Conservation (phyloP, 371 early-diverging fungal species). For the Coemansia sp. region DNA sequence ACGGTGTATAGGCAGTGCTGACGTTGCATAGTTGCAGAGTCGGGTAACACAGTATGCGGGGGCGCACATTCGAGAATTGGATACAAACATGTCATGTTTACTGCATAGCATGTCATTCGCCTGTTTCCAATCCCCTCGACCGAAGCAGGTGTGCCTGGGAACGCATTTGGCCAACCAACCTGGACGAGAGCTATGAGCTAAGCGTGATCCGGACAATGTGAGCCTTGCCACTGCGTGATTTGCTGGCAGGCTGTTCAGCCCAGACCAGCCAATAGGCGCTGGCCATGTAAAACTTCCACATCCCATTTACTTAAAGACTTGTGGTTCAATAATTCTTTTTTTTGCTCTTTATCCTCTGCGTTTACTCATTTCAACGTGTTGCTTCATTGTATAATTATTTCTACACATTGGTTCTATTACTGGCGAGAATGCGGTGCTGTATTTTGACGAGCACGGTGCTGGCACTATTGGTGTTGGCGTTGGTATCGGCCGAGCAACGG, state of each 20-base stretch:
- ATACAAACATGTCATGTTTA: background rate
- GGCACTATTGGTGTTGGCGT: constrained; percentile 24
- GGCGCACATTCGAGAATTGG: background rate
- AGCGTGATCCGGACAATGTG: background rate
- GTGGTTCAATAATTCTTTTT: background rate
- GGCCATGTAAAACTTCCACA: constrained; percentile 19
- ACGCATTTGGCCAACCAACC: background rate
- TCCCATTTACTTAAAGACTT: background rate
- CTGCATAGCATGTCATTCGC: background rate
- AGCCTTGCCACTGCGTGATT: background rate
- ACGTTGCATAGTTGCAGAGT: background rate
- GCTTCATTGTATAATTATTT: background rate
- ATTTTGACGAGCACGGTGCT: constrained; percentile 32
- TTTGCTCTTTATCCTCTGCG: background rate
- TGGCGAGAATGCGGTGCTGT: constrained; percentile 21
- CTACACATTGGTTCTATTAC: background rate
- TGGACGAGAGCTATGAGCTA: no score
- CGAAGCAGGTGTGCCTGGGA: background rate
- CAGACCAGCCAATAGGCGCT: constrained; percentile 10
- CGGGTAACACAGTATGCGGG: background rate
- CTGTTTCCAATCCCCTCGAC: background rate
- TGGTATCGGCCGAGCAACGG: constrained; percentile 20
- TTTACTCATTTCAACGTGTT: background rate
- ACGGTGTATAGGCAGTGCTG: background rate
- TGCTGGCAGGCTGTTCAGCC: background rate